Evolutionary conservation across 1,284 basidiomycete genomes (phyloP).

Genomic region (Cutaneotrichosporon cyanovorans): DNA sequence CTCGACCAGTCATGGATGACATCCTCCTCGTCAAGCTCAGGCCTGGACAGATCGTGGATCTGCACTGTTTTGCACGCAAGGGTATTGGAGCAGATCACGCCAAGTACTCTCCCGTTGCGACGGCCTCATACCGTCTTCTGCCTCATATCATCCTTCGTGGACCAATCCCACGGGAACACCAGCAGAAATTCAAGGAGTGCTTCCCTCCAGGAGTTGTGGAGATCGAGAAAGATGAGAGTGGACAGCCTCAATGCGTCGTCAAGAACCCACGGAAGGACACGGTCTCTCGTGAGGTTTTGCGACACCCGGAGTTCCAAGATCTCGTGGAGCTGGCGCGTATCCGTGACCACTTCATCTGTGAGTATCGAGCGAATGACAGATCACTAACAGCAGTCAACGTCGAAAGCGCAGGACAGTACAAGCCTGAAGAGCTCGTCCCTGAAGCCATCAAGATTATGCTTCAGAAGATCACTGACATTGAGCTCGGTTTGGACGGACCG

Average conservation of each 20-base stretch:
- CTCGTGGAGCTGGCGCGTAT: conserved; percentile 77
- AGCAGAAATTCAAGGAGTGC: conserved; percentile 73
- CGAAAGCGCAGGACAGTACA: conserved; percentile 82
- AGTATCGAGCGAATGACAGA: conserved; percentile 13
- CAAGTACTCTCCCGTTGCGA: conserved; percentile 96
- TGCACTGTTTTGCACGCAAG: conserved; percentile 74
- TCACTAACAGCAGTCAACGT: conserved; percentile 61
- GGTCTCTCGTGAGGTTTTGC: conserved; percentile 84
- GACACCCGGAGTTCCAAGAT: conserved; percentile 84
- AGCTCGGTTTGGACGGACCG: conserved; percentile 41
- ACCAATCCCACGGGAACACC: conserved; percentile 56
- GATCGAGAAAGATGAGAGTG: conserved; percentile 51
- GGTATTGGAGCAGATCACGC: conserved; percentile 95
- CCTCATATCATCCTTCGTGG: conserved; percentile 75
- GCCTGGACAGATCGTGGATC: conserved; percentile 69
- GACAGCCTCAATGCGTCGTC: conserved; percentile 52
- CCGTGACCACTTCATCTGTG: conserved; percentile 90
- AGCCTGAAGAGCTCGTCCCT: conserved; percentile 73
- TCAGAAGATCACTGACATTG: conserved; percentile 57
- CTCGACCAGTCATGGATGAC: conserved; percentile 56
- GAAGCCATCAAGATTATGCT: conserved; percentile 79
- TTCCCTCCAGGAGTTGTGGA: conserved; percentile 86
- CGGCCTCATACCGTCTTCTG: conserved; percentile 87
- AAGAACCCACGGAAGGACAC: conserved; percentile 67
- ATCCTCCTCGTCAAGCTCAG: conserved; percentile 91